Evolutionary conservation across 2,329 filamentous ascomycete species (phyloP).

Genomic region (Onygenales sp.): DNA sequence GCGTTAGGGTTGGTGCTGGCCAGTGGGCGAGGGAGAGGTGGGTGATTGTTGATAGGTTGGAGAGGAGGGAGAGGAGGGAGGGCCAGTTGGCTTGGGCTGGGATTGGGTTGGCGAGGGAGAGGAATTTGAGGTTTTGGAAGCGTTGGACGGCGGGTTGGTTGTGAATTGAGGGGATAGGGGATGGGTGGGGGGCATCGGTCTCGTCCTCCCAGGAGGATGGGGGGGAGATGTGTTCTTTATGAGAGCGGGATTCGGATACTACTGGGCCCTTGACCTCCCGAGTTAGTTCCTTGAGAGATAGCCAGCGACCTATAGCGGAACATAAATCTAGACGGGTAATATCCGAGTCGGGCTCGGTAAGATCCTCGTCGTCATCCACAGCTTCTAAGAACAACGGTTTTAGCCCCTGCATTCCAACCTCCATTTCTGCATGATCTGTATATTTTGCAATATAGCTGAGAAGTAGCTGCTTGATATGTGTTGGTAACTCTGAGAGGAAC

Average conservation of each 20-base stretch:
- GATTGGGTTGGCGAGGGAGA: slow-evolving; percentile 48
- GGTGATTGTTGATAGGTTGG: slow-evolving; percentile 46
- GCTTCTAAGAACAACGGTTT: slow-evolving; percentile 38
- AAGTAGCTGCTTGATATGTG: slow-evolving; percentile 42
- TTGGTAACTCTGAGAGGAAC: slow-evolving; percentile 43
- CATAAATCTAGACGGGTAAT: slow-evolving; percentile 45
- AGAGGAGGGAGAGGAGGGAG: slow-evolving; percentile 44
- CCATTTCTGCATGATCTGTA: slow-evolving; percentile 31
- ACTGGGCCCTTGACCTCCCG: slow-evolving; percentile 30
- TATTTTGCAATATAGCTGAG: slow-evolving; percentile 49
- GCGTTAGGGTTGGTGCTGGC: slow-evolving; percentile 50
- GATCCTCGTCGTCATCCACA: slow-evolving; percentile 9
- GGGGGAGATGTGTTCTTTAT: slow-evolving; percentile 6
- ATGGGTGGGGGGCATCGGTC: slow-evolving; percentile 5
- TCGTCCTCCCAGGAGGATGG: slow-evolving; percentile 35
- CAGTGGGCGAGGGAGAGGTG: slow-evolving; percentile 55
- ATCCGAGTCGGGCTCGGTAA: slow-evolving; percentile 26
- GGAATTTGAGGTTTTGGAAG: slow-evolving; percentile 46
- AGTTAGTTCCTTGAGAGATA: slow-evolving; percentile 40
- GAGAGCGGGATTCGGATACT: background rate
- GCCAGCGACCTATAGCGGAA: slow-evolving; percentile 38
- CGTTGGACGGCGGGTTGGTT: slow-evolving; percentile 20
- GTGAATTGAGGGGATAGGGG: background rate
- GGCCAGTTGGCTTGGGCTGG: slow-evolving; percentile 42
- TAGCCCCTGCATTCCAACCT: slow-evolving; percentile 34